A percentile compares a stretch with the other conserved stretches of the same genome.
These are phyloP conservation scores for Penicillium sp. DNA, from an alignment of 2,329 filamentous ascomycete species.

Conservation along the genomic window DNA sequence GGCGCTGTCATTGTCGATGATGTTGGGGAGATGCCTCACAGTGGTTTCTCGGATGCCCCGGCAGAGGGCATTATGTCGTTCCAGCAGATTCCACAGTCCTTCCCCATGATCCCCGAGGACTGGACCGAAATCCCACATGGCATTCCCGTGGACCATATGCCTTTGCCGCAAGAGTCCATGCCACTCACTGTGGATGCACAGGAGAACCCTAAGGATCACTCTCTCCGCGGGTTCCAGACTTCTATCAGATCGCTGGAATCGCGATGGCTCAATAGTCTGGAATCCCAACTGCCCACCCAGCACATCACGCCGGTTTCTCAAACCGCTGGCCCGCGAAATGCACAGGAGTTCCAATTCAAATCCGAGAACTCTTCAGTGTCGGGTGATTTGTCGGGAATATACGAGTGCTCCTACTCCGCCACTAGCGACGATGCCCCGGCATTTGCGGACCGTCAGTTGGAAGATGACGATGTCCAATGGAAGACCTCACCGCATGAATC, in stretches of 20 bases:
- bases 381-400: conserved; percentile 31
- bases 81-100: conserved; percentile 29
- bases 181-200: conserved; percentile 20
- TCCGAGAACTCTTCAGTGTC: conserved; percentile 39
- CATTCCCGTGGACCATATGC: conserved; percentile 14
- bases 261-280: conserved; percentile 33
- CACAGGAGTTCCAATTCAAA: conserved; percentile 34
- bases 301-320: conserved; percentile 26
- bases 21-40: conserved; percentile 27
- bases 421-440: conserved; percentile 29
- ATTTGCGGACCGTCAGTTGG: conserved; percentile 29
- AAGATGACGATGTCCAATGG: conserved; percentile 32
- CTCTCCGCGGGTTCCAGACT: conserved; percentile 22
- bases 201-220: conserved; percentile 18
- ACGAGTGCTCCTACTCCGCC: conserved; percentile 33
- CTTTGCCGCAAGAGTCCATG: conserved; percentile 13
- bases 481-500: conserved; percentile 25
- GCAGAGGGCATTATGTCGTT: conserved; percentile 30
- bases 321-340: conserved; percentile 16
- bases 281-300: conserved; percentile 31
- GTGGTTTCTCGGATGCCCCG: conserved; percentile 27
- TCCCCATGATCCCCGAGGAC: conserved; percentile 27
- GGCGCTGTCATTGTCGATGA: conserved; percentile 38
- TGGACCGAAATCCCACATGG: conserved; percentile 24
- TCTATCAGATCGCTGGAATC: conserved; percentile 32